Conservation (phyloP, 805 yeast genomes). For the Kuraishia floccosa region DNA sequence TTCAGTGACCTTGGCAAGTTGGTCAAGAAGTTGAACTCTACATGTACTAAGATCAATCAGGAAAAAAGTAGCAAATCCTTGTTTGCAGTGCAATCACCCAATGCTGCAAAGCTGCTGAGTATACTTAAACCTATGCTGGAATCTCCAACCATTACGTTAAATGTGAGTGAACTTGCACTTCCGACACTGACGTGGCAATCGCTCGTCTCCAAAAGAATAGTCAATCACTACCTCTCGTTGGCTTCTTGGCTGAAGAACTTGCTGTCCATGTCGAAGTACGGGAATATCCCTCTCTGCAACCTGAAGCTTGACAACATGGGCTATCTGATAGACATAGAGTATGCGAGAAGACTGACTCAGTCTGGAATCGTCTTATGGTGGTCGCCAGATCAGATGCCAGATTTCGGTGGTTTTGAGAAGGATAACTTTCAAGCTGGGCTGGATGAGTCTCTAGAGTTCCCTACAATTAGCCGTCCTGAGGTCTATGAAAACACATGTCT, state of each 20-base stretch:
- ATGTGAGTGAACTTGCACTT: constrained; percentile 42
- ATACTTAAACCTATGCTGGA: constrained; percentile 34
- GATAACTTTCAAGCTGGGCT: constrained; percentile 30
- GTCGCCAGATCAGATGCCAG: constrained; percentile 74
- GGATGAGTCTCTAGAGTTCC: constrained; percentile 53
- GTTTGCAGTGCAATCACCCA: constrained; percentile 68
- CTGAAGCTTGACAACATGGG: constrained; percentile 67
- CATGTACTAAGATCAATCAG: constrained; percentile 45
- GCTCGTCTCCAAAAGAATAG: constrained; percentile 47
- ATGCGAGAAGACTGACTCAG: constrained; percentile 63
- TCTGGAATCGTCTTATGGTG: constrained; percentile 83
- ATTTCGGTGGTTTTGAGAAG: constrained; percentile 71
- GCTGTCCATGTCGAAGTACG: constrained; percentile 53
- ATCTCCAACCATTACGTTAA: constrained; percentile 55
- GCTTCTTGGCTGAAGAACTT: constrained; percentile 65
- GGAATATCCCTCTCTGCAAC: constrained; percentile 82
- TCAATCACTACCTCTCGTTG: constrained; percentile 61
- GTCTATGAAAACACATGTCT: constrained; percentile 67
- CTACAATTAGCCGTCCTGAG: constrained; percentile 67
- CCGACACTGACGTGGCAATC: constrained; percentile 82
- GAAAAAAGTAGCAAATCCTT: constrained; percentile 56
- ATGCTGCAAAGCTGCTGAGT: constrained; percentile 30
- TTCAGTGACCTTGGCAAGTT: constrained; percentile 44
- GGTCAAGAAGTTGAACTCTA: constrained; percentile 44
- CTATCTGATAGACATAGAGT: constrained; percentile 73